phyloP scores from a whole-genome alignment of 2,329 filamentous ascomycete genomes.

The Albophoma yamanashiensis region DNA sequence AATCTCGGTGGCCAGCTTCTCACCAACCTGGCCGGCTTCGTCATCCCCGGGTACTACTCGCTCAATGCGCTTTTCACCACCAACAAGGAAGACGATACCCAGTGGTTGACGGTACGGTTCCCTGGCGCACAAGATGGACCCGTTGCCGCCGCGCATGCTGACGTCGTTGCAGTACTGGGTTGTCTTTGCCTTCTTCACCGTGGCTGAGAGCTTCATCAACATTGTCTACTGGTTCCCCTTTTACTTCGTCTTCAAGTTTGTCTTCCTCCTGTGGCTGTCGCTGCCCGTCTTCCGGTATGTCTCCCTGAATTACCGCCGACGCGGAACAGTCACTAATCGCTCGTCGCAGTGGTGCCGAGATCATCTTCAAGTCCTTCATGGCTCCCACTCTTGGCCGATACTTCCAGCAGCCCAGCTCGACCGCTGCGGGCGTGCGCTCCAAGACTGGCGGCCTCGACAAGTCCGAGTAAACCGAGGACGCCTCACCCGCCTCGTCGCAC shows the following conservation, averaged over 20 bases:
- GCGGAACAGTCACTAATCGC: background rate
- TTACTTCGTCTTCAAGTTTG: conserved; percentile 99
- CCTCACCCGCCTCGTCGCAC: background rate
- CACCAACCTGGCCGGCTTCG: conserved; percentile 77
- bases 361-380: conserved; percentile 94
- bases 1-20: conserved; percentile 84
- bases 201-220: conserved; percentile 71
- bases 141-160: conserved; percentile 1
- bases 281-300: conserved; percentile 87
- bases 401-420: conserved; percentile 61
- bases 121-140: background rate
- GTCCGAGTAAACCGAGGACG: conserved; percentile 40
- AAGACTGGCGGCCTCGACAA: conserved; percentile 74
- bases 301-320: background rate
- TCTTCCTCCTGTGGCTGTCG: conserved; percentile 94
- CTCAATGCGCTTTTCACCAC: conserved; percentile 64
- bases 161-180: conserved; percentile 66
- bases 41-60: conserved; percentile 78
- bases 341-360: conserved; percentile 67
- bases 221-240: conserved; percentile 95
- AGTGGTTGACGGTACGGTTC: conserved; percentile 60
- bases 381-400: conserved; percentile 86
- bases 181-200: conserved; percentile 71
- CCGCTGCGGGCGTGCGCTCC: conserved; percentile 77
- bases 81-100: conserved; percentile 67